Evolutionary conservation across 2,329 filamentous ascomycete genomes (phyloP), one percentile per base, ranked within the genome.

Genomic region (Niveomyces coronatus): DNA sequence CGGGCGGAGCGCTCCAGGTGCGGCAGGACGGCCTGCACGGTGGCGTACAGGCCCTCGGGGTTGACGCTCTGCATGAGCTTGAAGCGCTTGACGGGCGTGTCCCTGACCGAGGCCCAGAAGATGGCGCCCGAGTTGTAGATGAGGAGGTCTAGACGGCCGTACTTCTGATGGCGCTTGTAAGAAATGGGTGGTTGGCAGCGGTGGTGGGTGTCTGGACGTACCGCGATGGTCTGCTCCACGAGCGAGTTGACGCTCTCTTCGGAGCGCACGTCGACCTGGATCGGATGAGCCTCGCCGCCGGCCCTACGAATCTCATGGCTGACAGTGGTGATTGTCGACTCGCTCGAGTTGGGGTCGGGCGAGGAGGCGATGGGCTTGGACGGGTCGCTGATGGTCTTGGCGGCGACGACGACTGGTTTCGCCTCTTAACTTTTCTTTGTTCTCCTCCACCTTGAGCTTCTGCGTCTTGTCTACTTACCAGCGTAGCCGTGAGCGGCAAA

Each of bases 81-180:
- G 61, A 85, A 89, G n/a, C 83, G 71, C 57, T 81, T 82, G 46
- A 82, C 63, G 0, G 82, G 79, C 0, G 84, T 89, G 32, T 78
- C 72, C 36, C 78, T 71, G 0, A 93, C 76, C 2, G 80, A 71
- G 0, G 80, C 73, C 84, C 85, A 89, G 79, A 81, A 91, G 47
- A 93, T 87, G 3, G 85, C 85, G 28, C 85, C 85, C 0, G 80
- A 79, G 55, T 91, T 93, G 65, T 93, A 93, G 34, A 91, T 58
- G 3, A 93, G 60, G 1, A 82, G 79, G 53, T 91, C 84, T 4
- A 93, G 63, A 16, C 71, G 71, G 30, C 70, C 68, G 49, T 82
- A 80, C 4, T 57, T 64, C 49, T 74, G 46, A 2, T 3, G 15
- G 28, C 9, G 30, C 23, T n/a, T 3, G 4, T 23, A 9, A 20